phyloP scores from a whole-genome alignment of 495 filamentous ascomycete species.

The Penicillium taxi region DNA sequence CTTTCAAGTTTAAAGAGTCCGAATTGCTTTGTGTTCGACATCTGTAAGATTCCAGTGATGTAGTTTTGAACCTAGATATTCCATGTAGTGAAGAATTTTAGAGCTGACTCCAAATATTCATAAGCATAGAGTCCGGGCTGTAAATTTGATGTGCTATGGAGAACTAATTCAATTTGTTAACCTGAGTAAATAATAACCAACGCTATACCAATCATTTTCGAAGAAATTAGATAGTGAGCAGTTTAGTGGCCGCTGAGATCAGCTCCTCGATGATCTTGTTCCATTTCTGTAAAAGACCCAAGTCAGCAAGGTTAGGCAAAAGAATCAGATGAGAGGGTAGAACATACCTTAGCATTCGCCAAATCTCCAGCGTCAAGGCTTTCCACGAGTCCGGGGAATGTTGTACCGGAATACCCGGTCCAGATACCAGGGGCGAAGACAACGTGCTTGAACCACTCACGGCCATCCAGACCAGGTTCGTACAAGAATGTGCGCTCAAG shows the following conservation, averaged over 20 bases:
- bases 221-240: too few relatives aligned
- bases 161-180: too few relatives aligned
- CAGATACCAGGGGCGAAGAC: slow-evolving; percentile 71
- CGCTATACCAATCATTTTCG: too few relatives aligned
- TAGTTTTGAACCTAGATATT: too few relatives aligned
- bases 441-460: slow-evolving; percentile 61
- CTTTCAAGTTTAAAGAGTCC: too few relatives aligned
- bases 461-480: slow-evolving; percentile 47
- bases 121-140: too few relatives aligned
- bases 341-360: slow-evolving; percentile 35
- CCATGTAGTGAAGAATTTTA: too few relatives aligned
- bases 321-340: background rate
- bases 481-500: slow-evolving; percentile 57
- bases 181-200: too few relatives aligned
- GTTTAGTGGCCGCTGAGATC: slow-evolving; percentile 29
- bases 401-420: slow-evolving; percentile 80
- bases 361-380: slow-evolving; percentile 48
- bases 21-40: too few relatives aligned
- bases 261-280: slow-evolving; percentile 34
- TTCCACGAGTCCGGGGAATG: slow-evolving; percentile 56
- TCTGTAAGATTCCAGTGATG: too few relatives aligned
- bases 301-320: slow-evolving; percentile 4
- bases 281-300: slow-evolving; percentile 39
- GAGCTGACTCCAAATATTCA: too few relatives aligned
- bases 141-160: too few relatives aligned